Percentiles rank a stretch among this genome's conserved stretches.
These are phyloP conservation scores for Delphinella strobiligena DNA, from an alignment of 2,329 filamentous ascomycete genomes.

Conservation along the genomic window DNA sequence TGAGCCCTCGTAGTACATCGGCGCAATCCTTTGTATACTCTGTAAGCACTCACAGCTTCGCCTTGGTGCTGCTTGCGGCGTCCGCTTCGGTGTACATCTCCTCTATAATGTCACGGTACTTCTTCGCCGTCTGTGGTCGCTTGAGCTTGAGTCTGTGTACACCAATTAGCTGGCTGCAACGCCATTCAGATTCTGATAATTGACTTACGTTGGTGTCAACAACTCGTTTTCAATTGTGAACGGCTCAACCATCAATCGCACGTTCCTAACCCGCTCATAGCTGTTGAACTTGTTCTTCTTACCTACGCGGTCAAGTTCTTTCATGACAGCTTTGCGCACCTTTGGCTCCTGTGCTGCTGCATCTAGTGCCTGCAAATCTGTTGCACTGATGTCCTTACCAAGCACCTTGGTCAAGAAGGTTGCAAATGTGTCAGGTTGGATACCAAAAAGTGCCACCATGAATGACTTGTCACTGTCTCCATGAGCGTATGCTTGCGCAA, in stretches of 20 bases:
- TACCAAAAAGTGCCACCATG: slow-evolving; percentile 76
- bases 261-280: slow-evolving; percentile 70
- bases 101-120: slow-evolving; percentile 45
- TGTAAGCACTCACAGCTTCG: slow-evolving; percentile 31
- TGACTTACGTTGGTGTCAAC: slow-evolving; percentile 70
- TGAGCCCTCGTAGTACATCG: too few relatives aligned
- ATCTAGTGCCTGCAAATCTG: slow-evolving; percentile 56
- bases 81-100: slow-evolving; percentile 48
- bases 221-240: slow-evolving; percentile 91
- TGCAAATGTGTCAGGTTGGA: slow-evolving; percentile 76
- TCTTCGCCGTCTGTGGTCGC: slow-evolving; percentile 54
- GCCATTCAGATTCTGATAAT: background rate
- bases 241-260: slow-evolving; percentile 69
- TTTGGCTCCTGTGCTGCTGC: slow-evolving; percentile 55
- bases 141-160: slow-evolving; percentile 55
- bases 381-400: slow-evolving; percentile 40
- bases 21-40: too few relatives aligned
- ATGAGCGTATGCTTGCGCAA: slow-evolving; percentile 78
- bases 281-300: slow-evolving; percentile 82
- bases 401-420: slow-evolving; percentile 68
- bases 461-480: slow-evolving; percentile 73
- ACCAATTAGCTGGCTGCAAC: background rate
- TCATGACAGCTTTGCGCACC: slow-evolving; percentile 63
- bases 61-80: slow-evolving; percentile 29
- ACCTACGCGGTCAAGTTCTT: slow-evolving; percentile 66